Evolutionary conservation across 1,139 yeast genomes (phyloP), one percentile per base, ranked within the genome.

Genomic region (Pichia sp.): DNA sequence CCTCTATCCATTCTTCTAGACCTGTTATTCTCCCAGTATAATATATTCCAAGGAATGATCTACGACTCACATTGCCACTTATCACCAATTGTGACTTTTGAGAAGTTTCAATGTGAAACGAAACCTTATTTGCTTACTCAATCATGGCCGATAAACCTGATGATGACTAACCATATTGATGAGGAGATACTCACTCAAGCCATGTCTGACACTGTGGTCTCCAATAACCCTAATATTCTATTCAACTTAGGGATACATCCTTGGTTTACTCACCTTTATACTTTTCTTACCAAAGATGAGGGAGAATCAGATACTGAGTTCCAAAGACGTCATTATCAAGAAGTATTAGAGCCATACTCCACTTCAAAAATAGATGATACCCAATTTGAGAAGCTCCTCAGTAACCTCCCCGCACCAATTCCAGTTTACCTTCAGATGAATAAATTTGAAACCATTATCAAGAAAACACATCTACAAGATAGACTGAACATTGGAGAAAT

Each of bases 241-340:
- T 80, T 91, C 0, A 75, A 79, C 35, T 79, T 77, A 54, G 98
- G 97, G 0, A 65, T 85, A 5, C 97, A 91, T 56, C 97, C 97
- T 0, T 88, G 96, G 96, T 86, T 73, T 51, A 60, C 76, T 2
- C 94, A 88, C 56, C 49, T 79, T 22, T 78, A 76, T 44, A 62
- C 72, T 9, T 46, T 58, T 28, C 29, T 28, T 4, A 14, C 21
- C 7, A 56, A 48, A 0, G 51, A 46, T 1, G 40, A 37, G 11
- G 38, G 40, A 32, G 42, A 34, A 14, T 19, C 15, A 10, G 24
- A 37, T 29, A 14, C 42, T 25, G 40, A 43, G 18, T 37, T 53
- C 30, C 71, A 71, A 45, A 16, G 33, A 13, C 57, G 47, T 5
- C 96, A 87, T 56, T 91, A 87, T 52, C 35, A 43, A 3, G 21